phyloP scores from a whole-genome alignment of 495 filamentous ascomycete species.

The Pseudevernia furfuracea region DNA sequence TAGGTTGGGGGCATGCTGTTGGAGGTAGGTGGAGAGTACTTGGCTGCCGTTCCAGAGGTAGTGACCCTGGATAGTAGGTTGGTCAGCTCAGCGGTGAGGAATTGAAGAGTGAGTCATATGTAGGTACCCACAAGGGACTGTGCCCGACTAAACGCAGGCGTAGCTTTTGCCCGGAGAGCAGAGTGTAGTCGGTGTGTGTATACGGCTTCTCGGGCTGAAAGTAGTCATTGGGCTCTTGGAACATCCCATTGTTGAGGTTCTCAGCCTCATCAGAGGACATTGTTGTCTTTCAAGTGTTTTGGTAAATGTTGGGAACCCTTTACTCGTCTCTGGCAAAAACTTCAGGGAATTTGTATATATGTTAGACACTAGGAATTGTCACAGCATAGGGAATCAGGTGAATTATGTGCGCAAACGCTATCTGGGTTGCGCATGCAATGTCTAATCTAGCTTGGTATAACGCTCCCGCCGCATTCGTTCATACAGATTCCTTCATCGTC shows the following conservation, averaged over 20 bases:
- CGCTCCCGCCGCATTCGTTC: conserved; percentile 1
- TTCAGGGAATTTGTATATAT: too few relatives aligned
- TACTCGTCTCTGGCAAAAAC: neutral
- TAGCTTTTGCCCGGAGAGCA: conserved; percentile 57
- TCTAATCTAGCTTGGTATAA: conserved; percentile 13
- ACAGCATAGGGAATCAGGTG: neutral
- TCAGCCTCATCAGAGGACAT: conserved; percentile 35
- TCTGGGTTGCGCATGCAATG: neutral
- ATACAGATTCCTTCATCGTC: neutral
- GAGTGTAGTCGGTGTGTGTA: conserved; percentile 59
- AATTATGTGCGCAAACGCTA: neutral
- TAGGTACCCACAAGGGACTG: conserved; percentile 74
- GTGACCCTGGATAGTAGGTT: conserved; percentile 52
- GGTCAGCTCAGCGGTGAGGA: conserved; percentile 1
- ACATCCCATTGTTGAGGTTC: conserved; percentile 45
- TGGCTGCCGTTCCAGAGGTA: conserved; percentile 84
- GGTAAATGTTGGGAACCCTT: neutral
- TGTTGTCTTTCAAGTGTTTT: neutral
- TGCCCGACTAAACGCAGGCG: conserved; percentile 77
- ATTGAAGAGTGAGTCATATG: conserved; percentile 11
- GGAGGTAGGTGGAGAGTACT: conserved; percentile 67
- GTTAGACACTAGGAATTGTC: neutral
- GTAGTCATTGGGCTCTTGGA: conserved; percentile 72
- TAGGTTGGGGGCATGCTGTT: conserved; percentile 49
- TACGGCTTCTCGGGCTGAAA: conserved; percentile 63